phyloP scores from a whole-genome alignment of 176 grass and related monocot species.

The Phoenix roebelenii region DNA sequence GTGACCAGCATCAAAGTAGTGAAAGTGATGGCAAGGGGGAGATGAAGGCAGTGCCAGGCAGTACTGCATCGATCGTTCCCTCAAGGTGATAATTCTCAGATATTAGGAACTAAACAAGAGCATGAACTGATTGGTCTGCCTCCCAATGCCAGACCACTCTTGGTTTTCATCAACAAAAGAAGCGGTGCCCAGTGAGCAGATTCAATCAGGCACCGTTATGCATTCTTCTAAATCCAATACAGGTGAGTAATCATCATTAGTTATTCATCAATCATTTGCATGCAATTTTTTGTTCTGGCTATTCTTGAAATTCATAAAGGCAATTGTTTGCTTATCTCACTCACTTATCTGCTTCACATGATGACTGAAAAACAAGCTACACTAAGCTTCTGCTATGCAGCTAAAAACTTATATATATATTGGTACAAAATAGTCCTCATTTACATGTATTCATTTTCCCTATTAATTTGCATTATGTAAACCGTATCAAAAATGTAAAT shows the following conservation, averaged over 20 bases:
- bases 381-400: no score
- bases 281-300: no score
- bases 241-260: neutral
- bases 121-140: constrained; percentile 17
- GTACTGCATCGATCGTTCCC: neutral
- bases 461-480: no score
- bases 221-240: constrained; percentile 18
- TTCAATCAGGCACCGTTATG: constrained; percentile 3
- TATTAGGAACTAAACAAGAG: neutral
- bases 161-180: constrained; percentile 27
- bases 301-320: no score
- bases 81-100: neutral
- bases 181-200: constrained; percentile 14
- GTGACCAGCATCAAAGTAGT: constrained; percentile 27
- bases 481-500: no score
- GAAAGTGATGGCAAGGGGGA: constrained; percentile 31
- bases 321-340: no score
- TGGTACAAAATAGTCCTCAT: no score
- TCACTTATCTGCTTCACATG: no score
- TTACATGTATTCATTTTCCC: no score
- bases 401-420: no score
- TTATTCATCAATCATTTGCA: neutral
- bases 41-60: constrained; percentile 2
- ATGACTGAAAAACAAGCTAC: no score
- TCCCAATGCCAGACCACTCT: constrained; percentile 12